Evolutionary conservation across 2,329 filamentous ascomycete genomes (phyloP).

Genomic region (Atkinsonella texensis): DNA sequence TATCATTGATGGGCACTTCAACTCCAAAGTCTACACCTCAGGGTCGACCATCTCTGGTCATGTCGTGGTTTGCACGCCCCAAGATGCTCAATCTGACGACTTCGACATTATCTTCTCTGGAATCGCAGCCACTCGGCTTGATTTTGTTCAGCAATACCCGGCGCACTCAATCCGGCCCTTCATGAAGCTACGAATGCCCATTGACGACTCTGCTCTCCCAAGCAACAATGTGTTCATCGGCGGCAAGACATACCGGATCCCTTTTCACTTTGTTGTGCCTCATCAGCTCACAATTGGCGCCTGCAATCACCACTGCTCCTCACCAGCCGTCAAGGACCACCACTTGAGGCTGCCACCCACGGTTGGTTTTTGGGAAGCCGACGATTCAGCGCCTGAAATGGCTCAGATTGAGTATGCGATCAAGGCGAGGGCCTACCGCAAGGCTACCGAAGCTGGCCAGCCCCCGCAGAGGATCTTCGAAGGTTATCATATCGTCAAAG

Average conservation of each 20-base stretch:
- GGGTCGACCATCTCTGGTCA: conserved; percentile 38
- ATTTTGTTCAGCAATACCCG: conserved; percentile 36
- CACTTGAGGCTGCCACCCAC: conserved; percentile 43
- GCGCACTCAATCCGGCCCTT: conserved; percentile 39
- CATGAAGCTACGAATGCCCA: conserved; percentile 43
- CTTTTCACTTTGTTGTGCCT: conserved; percentile 50
- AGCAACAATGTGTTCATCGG: conserved; percentile 33
- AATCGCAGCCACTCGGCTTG: conserved; percentile 35
- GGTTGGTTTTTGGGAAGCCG: conserved; percentile 38
- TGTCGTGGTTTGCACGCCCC: conserved; percentile 31
- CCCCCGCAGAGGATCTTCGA: conserved; percentile 25
- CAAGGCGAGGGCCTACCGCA: conserved; percentile 31
- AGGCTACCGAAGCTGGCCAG: neutral
- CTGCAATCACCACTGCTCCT: conserved; percentile 37
- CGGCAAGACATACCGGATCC: conserved; percentile 36
- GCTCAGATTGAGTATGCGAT: conserved; percentile 40
- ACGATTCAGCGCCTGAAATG: conserved; percentile 45
- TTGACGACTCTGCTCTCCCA: conserved; percentile 34
- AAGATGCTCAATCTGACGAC: conserved; percentile 36
- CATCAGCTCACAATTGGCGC: conserved; percentile 43
- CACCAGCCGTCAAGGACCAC: conserved; percentile 34
- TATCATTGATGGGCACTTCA: conserved; percentile 40
- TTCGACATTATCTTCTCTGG: conserved; percentile 43
- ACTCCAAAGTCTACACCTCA: conserved; percentile 43
- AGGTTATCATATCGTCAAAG: conserved; percentile 31